phyloP scores from a whole-genome alignment of 306 rosid species.

The Cicer pinnatifidum region DNA sequence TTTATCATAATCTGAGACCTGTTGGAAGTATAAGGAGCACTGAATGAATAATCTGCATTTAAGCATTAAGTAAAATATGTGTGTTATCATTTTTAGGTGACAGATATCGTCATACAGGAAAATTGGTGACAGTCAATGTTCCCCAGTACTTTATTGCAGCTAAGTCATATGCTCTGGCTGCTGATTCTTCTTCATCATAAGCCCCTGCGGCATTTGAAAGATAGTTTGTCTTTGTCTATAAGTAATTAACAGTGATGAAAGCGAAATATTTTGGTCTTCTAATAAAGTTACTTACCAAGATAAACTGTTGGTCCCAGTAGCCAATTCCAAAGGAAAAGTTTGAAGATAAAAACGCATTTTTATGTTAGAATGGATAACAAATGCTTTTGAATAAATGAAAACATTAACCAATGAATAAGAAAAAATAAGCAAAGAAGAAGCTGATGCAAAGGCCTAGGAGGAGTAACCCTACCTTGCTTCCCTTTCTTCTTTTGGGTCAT shows the following conservation, averaged over 20 bases:
- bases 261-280: neutral
- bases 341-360: neutral
- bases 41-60: constrained; percentile 19
- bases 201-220: constrained; percentile 56
- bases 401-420: neutral
- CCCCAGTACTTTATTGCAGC: constrained; percentile 90
- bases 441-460: neutral
- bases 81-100: neutral
- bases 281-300: constrained; percentile 55
- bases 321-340: constrained; percentile 33
- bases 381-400: neutral
- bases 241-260: neutral
- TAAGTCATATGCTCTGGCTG: constrained; percentile 85
- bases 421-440: neutral
- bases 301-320: constrained; percentile 53
- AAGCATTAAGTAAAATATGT: constrained; percentile 34
- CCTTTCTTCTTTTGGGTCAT: constrained; percentile 84
- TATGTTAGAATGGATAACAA: constrained; percentile 6
- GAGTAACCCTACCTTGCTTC: constrained; percentile 59
- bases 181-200: constrained; percentile 81
- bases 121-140: constrained; percentile 71
- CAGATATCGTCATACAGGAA: constrained; percentile 52
- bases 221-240: neutral
- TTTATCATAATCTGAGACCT: constrained; percentile 65
- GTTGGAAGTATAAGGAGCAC: constrained; percentile 31